A percentile compares a stretch with the other conserved stretches of the same genome.
Evolutionary conservation across 2,329 filamentous ascomycete species (phyloP).

Genomic region (Fusarium humuli): DNA sequence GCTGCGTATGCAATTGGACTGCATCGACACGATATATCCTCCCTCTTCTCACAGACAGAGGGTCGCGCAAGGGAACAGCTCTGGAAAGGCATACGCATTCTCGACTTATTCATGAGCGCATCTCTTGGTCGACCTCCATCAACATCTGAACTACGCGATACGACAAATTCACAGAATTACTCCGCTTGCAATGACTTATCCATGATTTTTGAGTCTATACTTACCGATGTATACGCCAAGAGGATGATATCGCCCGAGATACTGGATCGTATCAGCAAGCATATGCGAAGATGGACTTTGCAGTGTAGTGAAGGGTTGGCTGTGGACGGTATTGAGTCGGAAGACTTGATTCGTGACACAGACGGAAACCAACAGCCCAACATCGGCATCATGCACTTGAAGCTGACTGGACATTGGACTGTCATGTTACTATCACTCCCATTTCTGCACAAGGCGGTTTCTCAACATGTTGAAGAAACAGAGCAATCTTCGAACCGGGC

Average conservation of each 20-base stretch:
- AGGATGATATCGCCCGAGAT: slow-evolving; percentile 48
- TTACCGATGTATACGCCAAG: slow-evolving; percentile 52
- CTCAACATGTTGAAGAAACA: slow-evolving; percentile 38
- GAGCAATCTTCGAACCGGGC: slow-evolving; percentile 17
- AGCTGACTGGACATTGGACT: slow-evolving; percentile 54
- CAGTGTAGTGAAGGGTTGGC: slow-evolving; percentile 35
- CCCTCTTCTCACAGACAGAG: slow-evolving; percentile 45
- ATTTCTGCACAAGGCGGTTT: slow-evolving; percentile 50
- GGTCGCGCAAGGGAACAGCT: slow-evolving; percentile 46
- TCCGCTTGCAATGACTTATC: slow-evolving; percentile 50
- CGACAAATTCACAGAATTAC: slow-evolving; percentile 41
- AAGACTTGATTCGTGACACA: slow-evolving; percentile 29
- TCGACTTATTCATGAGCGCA: slow-evolving; percentile 51
- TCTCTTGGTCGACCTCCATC: slow-evolving; percentile 51
- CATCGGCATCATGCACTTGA: slow-evolving; percentile 48
- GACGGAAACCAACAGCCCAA: slow-evolving; percentile 41
- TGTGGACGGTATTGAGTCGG: slow-evolving; percentile 37
- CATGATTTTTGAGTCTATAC: slow-evolving; percentile 52
- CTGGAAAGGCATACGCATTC: slow-evolving; percentile 50
- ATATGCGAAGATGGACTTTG: slow-evolving; percentile 41
- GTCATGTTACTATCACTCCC: slow-evolving; percentile 54
- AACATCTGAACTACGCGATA: slow-evolving; percentile 48
- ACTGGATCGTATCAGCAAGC: slow-evolving; percentile 43
- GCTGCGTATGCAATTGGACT: slow-evolving; percentile 53
- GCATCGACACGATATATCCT: slow-evolving; percentile 47